These are phyloP conservation scores for Yamadazyma epiphylla DNA, from an alignment of 1,139 yeast species.

Conservation along the genomic window DNA sequence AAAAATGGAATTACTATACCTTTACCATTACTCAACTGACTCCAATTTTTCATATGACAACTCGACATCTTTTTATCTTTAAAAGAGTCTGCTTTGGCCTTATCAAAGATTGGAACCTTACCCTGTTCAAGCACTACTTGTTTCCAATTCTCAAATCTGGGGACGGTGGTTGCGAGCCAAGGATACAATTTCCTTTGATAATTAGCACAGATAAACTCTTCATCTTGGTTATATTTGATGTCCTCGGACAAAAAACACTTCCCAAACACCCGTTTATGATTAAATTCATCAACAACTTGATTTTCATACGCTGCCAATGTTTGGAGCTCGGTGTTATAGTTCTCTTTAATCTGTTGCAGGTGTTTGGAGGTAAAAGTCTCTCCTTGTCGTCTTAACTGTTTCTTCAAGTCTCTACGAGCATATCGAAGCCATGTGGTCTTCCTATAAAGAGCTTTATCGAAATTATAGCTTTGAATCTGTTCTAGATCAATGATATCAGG, in stretches of 20 bases:
- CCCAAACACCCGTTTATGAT: constrained; percentile 29
- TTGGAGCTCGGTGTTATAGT: constrained; percentile 8
- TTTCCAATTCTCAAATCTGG: constrained; percentile 18
- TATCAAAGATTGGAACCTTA: constrained; percentile 11
- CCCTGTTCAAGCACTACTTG: constrained; percentile 7
- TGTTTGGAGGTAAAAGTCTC: constrained; percentile 11
- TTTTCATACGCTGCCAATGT: constrained; percentile 19
- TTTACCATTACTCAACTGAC: constrained; percentile 18
- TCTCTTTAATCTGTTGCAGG: constrained; percentile 10
- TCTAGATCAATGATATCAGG: constrained; percentile 17
- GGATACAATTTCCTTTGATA: constrained; percentile 17
- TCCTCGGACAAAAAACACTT: constrained; percentile 18
- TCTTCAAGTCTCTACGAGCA: constrained; percentile 10
- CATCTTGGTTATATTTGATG: constrained; percentile 1
- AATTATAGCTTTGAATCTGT: constrained; percentile 11
- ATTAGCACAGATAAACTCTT: constrained; percentile 9
- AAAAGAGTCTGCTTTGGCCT: constrained; percentile 1
- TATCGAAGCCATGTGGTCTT: constrained; percentile 24
- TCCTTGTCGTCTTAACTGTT: constrained; percentile 12
- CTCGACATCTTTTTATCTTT: neutral
- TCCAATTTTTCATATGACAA: constrained; percentile 15
- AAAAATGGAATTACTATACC: constrained; percentile 35
- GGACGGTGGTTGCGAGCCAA: constrained; percentile 16
- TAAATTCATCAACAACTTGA: constrained; percentile 17
- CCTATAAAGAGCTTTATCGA: constrained; percentile 21